Percentiles rank a stretch among this genome's conserved stretches.
Conservation (phyloP, 768 basidiomycete genomes). For the Mycena albidolilacea region DNA sequence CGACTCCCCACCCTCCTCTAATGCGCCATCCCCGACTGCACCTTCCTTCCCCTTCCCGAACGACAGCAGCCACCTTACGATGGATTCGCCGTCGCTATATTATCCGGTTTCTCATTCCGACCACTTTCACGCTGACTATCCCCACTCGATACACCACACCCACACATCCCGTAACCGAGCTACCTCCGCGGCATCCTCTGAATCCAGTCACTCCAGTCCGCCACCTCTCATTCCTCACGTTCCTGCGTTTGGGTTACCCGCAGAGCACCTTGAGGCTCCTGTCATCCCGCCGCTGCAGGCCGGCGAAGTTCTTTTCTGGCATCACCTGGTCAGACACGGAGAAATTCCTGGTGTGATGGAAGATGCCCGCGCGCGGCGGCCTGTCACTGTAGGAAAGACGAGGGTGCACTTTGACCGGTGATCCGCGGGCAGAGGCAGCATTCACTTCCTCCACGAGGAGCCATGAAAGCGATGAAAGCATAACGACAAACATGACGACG, state of each 20-base stretch:
- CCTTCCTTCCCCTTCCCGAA: conserved; percentile 47
- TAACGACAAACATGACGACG: conserved; percentile 28
- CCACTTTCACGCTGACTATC: conserved; percentile 45
- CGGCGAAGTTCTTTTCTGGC: conserved; percentile 83
- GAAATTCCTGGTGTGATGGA: conserved; percentile 81
- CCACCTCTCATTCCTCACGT: conserved; percentile 47
- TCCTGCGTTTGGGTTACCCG: conserved; percentile 41
- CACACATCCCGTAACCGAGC: conserved; percentile 36
- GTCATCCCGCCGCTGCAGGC: conserved; percentile 59
- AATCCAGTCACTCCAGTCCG: conserved; percentile 41
- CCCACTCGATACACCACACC: conserved; percentile 37
- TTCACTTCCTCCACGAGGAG: conserved; percentile 59
- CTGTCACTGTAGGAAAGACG: conserved; percentile 36
- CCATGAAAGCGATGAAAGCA: conserved; percentile 18
- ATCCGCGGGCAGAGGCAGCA: conserved; percentile 58
- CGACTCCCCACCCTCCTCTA: conserved; percentile 44
- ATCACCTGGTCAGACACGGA: conserved; percentile 78
- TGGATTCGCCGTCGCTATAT: conserved; percentile 33
- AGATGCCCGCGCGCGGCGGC: conserved; percentile 68
- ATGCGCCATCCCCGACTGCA: conserved; percentile 44
- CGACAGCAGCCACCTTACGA: conserved; percentile 35
- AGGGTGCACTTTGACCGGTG: conserved; percentile 52
- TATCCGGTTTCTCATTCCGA: conserved; percentile 36
- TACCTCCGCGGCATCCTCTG: conserved; percentile 39
- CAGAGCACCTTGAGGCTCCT: conserved; percentile 59